Base-by-base conservation (phyloP, 2,329 filamentous ascomycete species). In the Hypocrella siamensis region DNA sequence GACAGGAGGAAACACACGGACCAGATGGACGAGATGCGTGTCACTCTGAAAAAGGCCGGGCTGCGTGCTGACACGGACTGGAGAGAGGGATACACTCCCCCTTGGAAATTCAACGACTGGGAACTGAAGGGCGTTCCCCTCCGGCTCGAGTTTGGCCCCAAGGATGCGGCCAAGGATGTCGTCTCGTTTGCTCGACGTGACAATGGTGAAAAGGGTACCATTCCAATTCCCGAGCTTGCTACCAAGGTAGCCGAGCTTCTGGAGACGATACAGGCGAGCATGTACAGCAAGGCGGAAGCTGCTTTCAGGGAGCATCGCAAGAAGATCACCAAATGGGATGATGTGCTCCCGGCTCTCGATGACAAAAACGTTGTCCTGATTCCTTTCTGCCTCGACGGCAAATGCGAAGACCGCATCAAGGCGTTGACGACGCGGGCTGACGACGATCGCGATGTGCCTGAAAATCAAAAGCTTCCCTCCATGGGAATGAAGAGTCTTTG, bases 81-180 rank as follows among this genome's bases (percentile, higher is more conserved):
- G 52, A 78, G 92, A 37, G 88, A 96, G 31, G 81, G 80, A 42
- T 93, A 96, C 75, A 74, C 85, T 38, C 86, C 90, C 25, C 85
- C 84, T 41, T 96, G 81, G 77, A 98, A 98, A 60, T 98, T 98
- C 67, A 93, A 92, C 60, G 86, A 98, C 59, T 94, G 85, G 84
- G 92, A 98, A 57, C 69, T 96, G 46, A 92, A 88, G 60, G 90
- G 92, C 52, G 80, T 96, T 26, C 90, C 92, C 29, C 71, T 98
- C 24, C 80, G 90, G 37, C 69, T 98, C 36, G 90, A 98, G 57
- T 93, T 93, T 49, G 92, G 92, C 5, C 88, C 90, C 47, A 93
- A 93, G 59, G 90, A 96, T 51, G 78, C 79, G 10, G 83, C 81
- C 41, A 83, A 86, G 52, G 72, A 79, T 35, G 80, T 86, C 26